A percentile compares a stretch with the other conserved stretches of the same genome.
Conservation (phyloP, 768 basidiomycete species). For the Lenzites betulinus region DNA sequence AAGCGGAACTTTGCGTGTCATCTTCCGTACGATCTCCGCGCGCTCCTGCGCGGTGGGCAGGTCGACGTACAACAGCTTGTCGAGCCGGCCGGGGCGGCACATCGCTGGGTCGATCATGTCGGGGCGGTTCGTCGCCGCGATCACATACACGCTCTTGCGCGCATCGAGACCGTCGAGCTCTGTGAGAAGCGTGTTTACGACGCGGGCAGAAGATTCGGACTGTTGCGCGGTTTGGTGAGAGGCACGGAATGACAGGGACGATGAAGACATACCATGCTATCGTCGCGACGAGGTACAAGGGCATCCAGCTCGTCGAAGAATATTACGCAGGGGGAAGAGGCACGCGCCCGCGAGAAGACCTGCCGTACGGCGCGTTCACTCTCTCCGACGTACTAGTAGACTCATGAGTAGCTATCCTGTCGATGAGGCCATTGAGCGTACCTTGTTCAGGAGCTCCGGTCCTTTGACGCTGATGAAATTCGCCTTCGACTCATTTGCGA, state of each 20-base stretch:
- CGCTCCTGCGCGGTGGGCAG: conserved; percentile 74
- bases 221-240: conserved; percentile 31
- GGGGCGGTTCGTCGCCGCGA: conserved; percentile 92
- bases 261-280: conserved; percentile 66
- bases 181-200: conserved; percentile 92
- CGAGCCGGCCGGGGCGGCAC: conserved; percentile 94
- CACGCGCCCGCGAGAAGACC: conserved; percentile 91
- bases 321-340: conserved; percentile 92
- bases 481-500: conserved; percentile 92
- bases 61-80: conserved; percentile 93
- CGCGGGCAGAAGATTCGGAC: conserved; percentile 92
- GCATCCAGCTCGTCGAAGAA: conserved; percentile 97
- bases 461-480: conserved; percentile 99
- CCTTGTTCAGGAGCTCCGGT: conserved; percentile 96
- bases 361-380: conserved; percentile 94
- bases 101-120: conserved; percentile 98
- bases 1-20: conserved; percentile 72
- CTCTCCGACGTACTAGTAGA: conserved; percentile 87
- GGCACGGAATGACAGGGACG: neutral
- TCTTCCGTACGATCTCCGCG: conserved; percentile 79
- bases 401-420: neutral
- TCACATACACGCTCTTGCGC: conserved; percentile 87
- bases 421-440: conserved; percentile 33
- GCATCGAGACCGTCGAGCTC: conserved; percentile 91
- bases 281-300: conserved; percentile 86